Evolutionary conservation across 495 filamentous ascomycete genomes (phyloP), one percentile per base, ranked within the genome.

Genomic region (Trichocladium uniseriatum): DNA sequence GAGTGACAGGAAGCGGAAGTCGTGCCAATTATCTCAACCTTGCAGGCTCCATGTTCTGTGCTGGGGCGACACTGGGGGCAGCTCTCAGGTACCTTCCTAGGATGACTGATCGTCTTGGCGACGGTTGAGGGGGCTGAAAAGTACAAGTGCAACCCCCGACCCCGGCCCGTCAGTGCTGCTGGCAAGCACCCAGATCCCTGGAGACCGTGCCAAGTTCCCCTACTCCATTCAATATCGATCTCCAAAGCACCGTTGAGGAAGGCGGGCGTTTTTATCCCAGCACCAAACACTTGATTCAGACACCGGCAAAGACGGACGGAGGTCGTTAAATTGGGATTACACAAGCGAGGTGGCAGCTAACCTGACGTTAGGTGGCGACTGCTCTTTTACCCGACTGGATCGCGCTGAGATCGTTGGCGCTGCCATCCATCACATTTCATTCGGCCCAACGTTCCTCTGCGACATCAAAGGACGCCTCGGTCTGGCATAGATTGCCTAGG

Each of bases 111-210:
- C 19, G 37, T 27, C 38, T 49, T 49, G 46, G 46, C 51, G 28
- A 45, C 46, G 24, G 52, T 45, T 49, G 52, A 53, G 48, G 53
- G 56, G 49, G 56, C 49, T 53, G 45, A 53, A 52, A 49, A 11
- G 10, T 5, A 5, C 27, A 29, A 29, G 27, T 10, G 45, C 16
- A 34, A 47, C 47, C 57, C 47, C 32, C 35, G 38, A 29, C 31
- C 37, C 41, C 32, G 47, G 35, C 38, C 8, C 31, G 38, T 39
- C 22, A n/a, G 16, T 21, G 39, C 27, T 28, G 29, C 35, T 21
- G 32, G 14, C 29, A 38, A 31, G 49, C 49, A 47, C 55, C 51
- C 52, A 39, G 41, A 57, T 57, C 43, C 45, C 57, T 60, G 54
- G 51, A 43, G 43, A 28, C 45, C 42, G 35, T 31, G 39, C 48